Conservation (phyloP, 208 protist genomes). For the Leishmania tarentolae region DNA sequence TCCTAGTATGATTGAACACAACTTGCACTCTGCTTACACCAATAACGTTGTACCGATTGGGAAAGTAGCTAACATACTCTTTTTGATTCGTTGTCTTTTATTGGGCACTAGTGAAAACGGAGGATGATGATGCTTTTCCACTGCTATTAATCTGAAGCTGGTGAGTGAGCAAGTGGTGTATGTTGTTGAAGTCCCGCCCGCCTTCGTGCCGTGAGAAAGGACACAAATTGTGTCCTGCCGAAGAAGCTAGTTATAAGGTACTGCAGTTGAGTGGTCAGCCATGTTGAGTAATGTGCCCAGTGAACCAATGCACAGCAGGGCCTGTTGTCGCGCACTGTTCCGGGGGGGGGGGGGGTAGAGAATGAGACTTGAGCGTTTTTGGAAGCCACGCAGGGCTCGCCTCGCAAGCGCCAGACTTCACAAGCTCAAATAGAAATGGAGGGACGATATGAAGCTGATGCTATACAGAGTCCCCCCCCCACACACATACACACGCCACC, state of each 20-base stretch:
- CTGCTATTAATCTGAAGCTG: not conserved
- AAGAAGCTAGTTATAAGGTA: not conserved
- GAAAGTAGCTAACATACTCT: not conserved
- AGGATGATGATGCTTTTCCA: not conserved
- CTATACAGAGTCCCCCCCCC: not conserved
- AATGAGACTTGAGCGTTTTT: not conserved
- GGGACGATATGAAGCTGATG: not conserved
- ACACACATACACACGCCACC: no score
- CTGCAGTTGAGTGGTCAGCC: not conserved
- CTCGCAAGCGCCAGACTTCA: not conserved
- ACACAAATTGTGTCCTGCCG: not conserved
- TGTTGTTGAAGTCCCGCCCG: not conserved
- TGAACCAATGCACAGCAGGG: not conserved
- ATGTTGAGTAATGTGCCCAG: not conserved
- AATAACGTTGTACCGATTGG: rapidly evolving
- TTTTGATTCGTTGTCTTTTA: not conserved
- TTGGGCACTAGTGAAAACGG: not conserved
- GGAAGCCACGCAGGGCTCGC: not conserved
- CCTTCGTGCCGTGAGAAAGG: not conserved
- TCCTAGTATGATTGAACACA: not conserved
- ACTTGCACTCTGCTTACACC: not conserved
- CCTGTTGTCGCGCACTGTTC: not conserved
- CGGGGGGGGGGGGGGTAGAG: not conserved
- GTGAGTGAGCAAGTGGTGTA: not conserved
- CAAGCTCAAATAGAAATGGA: not conserved